Base-by-base conservation (phyloP, 805 yeast species). In the Grigorovia yakushimaensis region DNA sequence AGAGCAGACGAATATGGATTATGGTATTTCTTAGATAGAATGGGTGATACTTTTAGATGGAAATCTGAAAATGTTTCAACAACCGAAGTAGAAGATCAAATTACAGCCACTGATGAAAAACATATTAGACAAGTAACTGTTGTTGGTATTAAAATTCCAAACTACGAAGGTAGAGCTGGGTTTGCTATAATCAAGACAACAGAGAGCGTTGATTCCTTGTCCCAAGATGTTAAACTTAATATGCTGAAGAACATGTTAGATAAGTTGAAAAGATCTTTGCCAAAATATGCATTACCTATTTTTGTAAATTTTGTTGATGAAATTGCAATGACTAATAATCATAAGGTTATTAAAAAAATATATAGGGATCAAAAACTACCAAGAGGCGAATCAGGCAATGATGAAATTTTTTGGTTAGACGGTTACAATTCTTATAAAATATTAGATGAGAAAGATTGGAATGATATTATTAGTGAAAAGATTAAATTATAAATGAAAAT, bases 41-140 rank as follows among this genome's bases (percentile, higher is more conserved):
- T 91, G 59, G 98, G 98, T 39, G 98, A 89, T 61, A 91, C 97
- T 0, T 89, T 85, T 70, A 74, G 98, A 56, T 89, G 98, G 98
- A 91, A 88, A 68, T 84, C 95, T 2, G 98, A 89, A 68, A 89
- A 89, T 64, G 96, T 91, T 10, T 81, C 93, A 17, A 88, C 97
- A 13, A 82, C 89, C 33, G 97, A 89, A 68, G 96, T 89, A 38
- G 97, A 91, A 61, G 84, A 82, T 59, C 82, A 80, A 60, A 65
- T 85, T 24, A 61, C 69, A 44, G 49, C 67, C 4, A 62, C 69
- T 24, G 68, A 64, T 21, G 55, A 55, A 18, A 53, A 60, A 15
- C 45, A 43, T 5, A 69, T 84, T 43, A 73, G 74, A 50, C 87
- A 83, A 51, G 78, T 82, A 11, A 88, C 87, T 42, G 96, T 89